Evolutionary conservation across 371 early-diverging fungal species (phyloP), one percentile per base, ranked within the genome.

Genomic region (Mortierella sp.): DNA sequence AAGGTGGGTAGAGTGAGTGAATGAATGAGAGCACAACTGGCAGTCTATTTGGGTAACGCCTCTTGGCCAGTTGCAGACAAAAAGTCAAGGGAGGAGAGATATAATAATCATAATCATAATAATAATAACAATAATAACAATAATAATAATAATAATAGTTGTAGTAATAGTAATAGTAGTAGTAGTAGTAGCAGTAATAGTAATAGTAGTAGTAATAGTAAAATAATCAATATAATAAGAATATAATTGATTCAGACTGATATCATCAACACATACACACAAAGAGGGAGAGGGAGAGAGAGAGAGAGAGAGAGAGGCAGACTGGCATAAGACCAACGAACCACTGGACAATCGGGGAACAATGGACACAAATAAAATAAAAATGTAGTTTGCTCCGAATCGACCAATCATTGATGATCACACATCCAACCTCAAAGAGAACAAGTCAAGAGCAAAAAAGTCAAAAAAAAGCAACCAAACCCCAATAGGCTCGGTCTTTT

Each of bases 321-420:
- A 47, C 48, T 11, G 48, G 48, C 55, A 53, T 28, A 21, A 53
- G 28, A 24, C 55, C 55, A 53, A 22, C 22, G 55, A 53, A 53
- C 55, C 55, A 53, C 55, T 53, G 55, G 16, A 53, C 5, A 22
- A 10, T 21, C 48, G 55, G 55, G 55, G 43, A 43, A 21, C 21
- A 24, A 2, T 21, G 55, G 55, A 53, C 55, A 53, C 55, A 53
- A 53, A 53, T 53, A 53, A 53, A 53, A 53, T 7, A 22, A 53
- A 53, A 43, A 8, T 43, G 13, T 10, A 53, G 55, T 53, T 10
- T 53, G 55, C 24, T 53, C 55, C 55, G 55, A 53, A 53, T 53
- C 16, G 22, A 53, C 55, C 55, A 53, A 53, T 53, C 55, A 53
- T 22, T 6, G 21, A 21, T 28, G 55, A 53, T 53, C 55, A 53